Percentiles rank a stretch among this genome's conserved stretches.
These are phyloP conservation scores for Fusarium longipes DNA, from an alignment of 2,329 filamentous ascomycete genomes.

Conservation along the genomic window DNA sequence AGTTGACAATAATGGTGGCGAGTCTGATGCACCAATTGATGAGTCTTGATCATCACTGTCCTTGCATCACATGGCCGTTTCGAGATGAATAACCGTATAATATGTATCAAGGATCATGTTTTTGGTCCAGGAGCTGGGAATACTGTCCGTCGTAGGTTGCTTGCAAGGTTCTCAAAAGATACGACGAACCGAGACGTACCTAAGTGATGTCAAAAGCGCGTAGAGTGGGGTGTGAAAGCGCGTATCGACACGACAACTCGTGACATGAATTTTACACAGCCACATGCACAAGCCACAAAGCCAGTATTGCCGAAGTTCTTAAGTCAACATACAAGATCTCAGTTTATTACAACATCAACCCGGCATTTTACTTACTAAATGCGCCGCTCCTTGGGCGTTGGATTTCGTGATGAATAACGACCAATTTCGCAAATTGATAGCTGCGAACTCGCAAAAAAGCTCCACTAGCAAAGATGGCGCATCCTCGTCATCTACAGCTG, in stretches of 20 bases:
- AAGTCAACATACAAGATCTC: conserved; percentile 12
- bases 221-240: conserved; percentile 51
- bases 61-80: not conserved
- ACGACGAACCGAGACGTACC: not conserved
- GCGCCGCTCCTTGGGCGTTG: not conserved
- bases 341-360: conserved; percentile 5
- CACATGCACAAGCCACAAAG: conserved; percentile 36
- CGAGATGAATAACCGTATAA: not conserved
- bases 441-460: conserved; percentile 58
- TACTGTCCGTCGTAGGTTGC: not conserved
- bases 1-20: conserved; percentile 18
- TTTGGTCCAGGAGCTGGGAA: not conserved
- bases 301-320: conserved; percentile 7
- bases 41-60: conserved; percentile 3
- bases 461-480: conserved; percentile 58
- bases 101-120: not conserved
- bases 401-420: conserved; percentile 84
- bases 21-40: conserved; percentile 6
- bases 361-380: not conserved
- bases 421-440: conserved; percentile 86
- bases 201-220: conserved; percentile 45
- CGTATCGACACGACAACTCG: conserved; percentile 56
- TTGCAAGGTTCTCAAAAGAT: conserved; percentile 5
- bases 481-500: conserved; percentile 50
- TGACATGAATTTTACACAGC: conserved; percentile 46